A percentile compares a stretch with the other conserved stretches of the same genome.
Conservation (phyloP, 2,329 filamentous ascomycete genomes). For the Parasarocladium wereldwijsianum region DNA sequence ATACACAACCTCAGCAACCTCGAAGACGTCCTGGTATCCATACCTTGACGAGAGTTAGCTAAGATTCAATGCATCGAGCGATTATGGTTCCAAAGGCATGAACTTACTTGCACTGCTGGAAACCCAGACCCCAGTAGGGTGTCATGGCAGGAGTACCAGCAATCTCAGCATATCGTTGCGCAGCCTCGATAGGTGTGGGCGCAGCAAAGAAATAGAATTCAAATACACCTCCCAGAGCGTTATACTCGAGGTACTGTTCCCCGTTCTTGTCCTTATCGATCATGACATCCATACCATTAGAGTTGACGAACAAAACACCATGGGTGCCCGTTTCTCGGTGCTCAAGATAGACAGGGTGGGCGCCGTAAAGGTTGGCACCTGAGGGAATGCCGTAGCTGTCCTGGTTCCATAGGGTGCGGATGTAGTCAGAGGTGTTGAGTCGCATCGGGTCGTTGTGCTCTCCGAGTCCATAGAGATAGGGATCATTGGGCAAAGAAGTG, state of each 20-base stretch:
- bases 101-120: conserved; percentile 52
- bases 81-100: not conserved
- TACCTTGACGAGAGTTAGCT: conserved; percentile 31
- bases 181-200: conserved; percentile 52
- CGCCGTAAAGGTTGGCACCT: conserved; percentile 58
- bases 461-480: conserved; percentile 65
- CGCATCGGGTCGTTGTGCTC: conserved; percentile 61
- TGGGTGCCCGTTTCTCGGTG: conserved; percentile 34
- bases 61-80: not conserved
- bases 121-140: conserved; percentile 70
- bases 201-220: conserved; percentile 72
- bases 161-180: conserved; percentile 53
- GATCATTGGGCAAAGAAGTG: conserved; percentile 52
- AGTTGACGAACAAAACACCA: conserved; percentile 63
- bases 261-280: conserved; percentile 44
- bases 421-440: conserved; percentile 47
- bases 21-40: conserved; percentile 64
- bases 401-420: conserved; percentile 54
- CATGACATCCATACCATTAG: conserved; percentile 61
- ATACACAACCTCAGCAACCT: conserved; percentile 49
- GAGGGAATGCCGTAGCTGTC: conserved; percentile 49
- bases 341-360: conserved; percentile 66
- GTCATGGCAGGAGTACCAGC: conserved; percentile 64
- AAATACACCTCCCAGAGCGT: conserved; percentile 61
- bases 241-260: conserved; percentile 65